Conservation (phyloP, 495 filamentous ascomycete species). For the Podospora comata region DNA sequence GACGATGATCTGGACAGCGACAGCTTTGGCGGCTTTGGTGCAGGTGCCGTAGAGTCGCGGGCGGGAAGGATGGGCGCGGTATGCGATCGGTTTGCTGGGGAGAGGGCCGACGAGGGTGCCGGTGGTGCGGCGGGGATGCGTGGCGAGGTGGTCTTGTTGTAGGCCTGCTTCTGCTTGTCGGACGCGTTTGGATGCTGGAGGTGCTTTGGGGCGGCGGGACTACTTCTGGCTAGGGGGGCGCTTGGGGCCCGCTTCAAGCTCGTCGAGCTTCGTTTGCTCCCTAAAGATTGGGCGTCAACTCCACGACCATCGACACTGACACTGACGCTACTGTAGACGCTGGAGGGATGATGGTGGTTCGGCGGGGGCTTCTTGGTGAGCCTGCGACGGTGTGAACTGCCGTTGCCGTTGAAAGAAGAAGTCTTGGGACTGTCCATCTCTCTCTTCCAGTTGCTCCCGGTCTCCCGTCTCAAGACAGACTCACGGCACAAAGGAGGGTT, state of each 20-base stretch:
- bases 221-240: constrained; percentile 51
- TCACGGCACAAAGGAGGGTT: constrained; percentile 22
- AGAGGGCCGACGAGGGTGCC: constrained; percentile 27
- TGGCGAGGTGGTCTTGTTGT: constrained; percentile 35
- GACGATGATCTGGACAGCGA: constrained; percentile 10
- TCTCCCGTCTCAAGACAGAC: no score
- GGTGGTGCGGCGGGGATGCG: constrained; percentile 30
- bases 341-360: constrained; percentile 36
- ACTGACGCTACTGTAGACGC: constrained; percentile 36
- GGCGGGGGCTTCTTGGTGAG: constrained; percentile 56
- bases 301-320: constrained; percentile 42
- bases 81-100: constrained; percentile 28
- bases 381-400: constrained; percentile 46
- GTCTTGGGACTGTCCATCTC: constrained; percentile 43
- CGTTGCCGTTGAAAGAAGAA: constrained; percentile 24
- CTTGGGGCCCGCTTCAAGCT: constrained; percentile 68
- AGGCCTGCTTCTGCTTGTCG: constrained; percentile 23
- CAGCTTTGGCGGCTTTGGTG: neutral
- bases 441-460: neutral
- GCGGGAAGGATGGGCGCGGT: constrained; percentile 38
- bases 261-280: constrained; percentile 54
- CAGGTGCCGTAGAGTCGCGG: constrained; percentile 30
- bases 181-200: constrained; percentile 33
- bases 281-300: constrained; percentile 51
- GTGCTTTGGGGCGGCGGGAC: constrained; percentile 5